Percentiles rank a stretch among this genome's conserved stretches.
phyloP scores from a whole-genome alignment of 306 rosid genomes.

The Cyclanthera cordifolia region DNA sequence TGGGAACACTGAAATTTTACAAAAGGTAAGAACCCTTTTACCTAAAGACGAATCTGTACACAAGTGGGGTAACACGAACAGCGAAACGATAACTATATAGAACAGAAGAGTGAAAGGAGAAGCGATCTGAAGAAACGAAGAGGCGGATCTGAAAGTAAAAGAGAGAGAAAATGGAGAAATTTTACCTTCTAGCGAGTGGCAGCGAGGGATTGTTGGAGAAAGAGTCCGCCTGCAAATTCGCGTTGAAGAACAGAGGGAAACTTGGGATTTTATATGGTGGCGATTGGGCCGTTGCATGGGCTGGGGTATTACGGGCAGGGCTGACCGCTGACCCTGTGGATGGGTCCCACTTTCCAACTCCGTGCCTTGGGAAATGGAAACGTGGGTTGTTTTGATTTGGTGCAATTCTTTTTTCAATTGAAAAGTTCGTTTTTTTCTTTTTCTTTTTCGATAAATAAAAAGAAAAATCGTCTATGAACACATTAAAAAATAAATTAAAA shows the following conservation, averaged over 20 bases:
- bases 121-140: background rate
- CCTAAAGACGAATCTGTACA: background rate
- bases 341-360: background rate
- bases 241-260: background rate
- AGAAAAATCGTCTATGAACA: too few relatives aligned
- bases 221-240: background rate
- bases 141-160: background rate
- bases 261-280: background rate
- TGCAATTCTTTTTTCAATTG: too few relatives aligned
- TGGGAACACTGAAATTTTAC: background rate
- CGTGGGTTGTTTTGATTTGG: background rate
- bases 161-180: background rate
- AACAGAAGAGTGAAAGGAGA: background rate
- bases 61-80: background rate
- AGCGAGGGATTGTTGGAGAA: background rate
- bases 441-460: too few relatives aligned
- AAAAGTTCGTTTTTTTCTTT: too few relatives aligned
- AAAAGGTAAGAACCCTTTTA: background rate
- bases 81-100: background rate
- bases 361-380: background rate
- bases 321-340: conserved; percentile 1
- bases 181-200: background rate
- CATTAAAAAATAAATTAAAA: too few relatives aligned
- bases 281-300: background rate
- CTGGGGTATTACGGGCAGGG: background rate